Conservation (phyloP, 208 protist genomes). For the Wallacemonas sp. region DNA sequence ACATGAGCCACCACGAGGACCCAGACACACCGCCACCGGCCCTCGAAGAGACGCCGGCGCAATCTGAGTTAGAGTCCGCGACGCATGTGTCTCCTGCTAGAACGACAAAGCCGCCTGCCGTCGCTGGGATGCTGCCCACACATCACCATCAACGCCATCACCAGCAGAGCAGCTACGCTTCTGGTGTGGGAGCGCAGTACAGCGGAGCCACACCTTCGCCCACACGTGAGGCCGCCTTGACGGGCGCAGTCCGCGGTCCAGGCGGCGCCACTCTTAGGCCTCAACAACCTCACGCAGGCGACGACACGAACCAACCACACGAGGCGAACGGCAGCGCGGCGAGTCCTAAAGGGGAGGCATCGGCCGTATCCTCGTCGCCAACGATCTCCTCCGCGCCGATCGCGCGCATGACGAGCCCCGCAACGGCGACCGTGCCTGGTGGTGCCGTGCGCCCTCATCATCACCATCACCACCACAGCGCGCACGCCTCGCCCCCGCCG, state of each 20-base stretch:
- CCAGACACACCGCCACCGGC: slow-evolving; percentile 1
- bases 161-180: too few species aligned
- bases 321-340: neutral
- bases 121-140: too few species aligned
- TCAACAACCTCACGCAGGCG: too few species aligned
- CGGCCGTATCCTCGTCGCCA: too few species aligned
- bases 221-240: too few species aligned
- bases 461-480: slow-evolving; percentile 24
- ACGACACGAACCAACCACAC: neutral
- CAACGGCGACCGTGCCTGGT: neutral
- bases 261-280: too few species aligned
- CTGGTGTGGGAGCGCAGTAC: too few species aligned
- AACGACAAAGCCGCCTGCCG: too few species aligned
- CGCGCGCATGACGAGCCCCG: neutral
- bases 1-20: neutral
- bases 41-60: neutral
- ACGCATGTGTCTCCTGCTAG: neutral
- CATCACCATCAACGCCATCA: too few species aligned
- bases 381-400: neutral
- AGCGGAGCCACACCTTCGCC: too few species aligned
- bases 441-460: slow-evolving; percentile 2
- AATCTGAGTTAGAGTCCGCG: neutral
- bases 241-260: too few species aligned
- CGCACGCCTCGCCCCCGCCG: neutral
- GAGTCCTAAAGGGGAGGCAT: neutral